A percentile compares a stretch with the other conserved stretches of the same genome.
Conservation (phyloP, 176 grass and related monocot genomes). For the Eleusine indica region DNA sequence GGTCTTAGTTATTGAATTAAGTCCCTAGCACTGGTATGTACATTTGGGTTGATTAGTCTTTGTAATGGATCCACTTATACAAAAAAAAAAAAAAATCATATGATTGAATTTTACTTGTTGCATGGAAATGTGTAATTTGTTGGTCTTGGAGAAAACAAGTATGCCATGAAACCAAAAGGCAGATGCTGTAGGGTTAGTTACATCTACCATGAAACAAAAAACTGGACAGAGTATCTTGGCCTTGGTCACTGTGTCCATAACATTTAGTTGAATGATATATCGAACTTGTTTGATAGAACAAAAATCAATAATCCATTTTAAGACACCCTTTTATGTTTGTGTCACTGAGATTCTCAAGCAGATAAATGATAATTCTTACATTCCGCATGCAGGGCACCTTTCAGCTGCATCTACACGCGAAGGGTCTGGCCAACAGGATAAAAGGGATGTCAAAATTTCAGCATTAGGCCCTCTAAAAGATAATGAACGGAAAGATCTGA, state of each 20-base stretch:
- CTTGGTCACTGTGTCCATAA: slow-evolving; percentile 26
- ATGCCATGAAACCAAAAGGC: neutral
- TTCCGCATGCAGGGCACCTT: slow-evolving; percentile 42
- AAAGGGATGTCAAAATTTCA: slow-evolving; percentile 62
- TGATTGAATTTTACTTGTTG: slow-evolving; percentile 13
- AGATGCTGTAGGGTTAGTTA: neutral
- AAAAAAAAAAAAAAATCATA: neutral
- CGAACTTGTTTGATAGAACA: slow-evolving; percentile 13
- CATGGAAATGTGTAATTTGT: slow-evolving; percentile 14
- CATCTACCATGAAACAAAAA: slow-evolving; percentile 20
- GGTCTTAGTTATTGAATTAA: neutral
- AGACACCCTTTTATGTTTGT: neutral
- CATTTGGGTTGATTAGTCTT: neutral
- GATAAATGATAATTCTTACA: slow-evolving; percentile 23
- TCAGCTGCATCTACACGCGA: slow-evolving; percentile 53
- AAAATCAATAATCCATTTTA: slow-evolving; percentile 6
- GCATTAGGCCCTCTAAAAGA: slow-evolving; percentile 90
- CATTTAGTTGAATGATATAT: neutral
- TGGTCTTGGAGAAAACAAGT: slow-evolving; percentile 14
- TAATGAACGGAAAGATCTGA: slow-evolving; percentile 78
- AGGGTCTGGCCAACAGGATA: slow-evolving; percentile 58
- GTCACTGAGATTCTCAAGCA: slow-evolving; percentile 13
- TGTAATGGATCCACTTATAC: neutral
- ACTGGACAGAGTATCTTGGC: neutral
- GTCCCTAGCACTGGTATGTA: neutral